Conservation (phyloP, 345 rosid species). For the Citrus mangshanensis region DNA sequence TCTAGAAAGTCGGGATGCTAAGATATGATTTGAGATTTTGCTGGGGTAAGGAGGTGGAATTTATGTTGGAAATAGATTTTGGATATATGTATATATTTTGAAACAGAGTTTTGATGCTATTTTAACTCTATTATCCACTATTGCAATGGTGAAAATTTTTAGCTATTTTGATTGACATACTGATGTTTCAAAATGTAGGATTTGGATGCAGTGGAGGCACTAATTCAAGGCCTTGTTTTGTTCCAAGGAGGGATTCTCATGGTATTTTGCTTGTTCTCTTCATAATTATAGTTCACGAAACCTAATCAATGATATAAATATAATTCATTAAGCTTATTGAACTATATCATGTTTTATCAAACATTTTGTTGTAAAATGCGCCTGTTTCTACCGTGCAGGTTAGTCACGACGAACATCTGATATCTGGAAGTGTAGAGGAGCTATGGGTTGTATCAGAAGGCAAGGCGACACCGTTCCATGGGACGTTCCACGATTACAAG, state of each 20-base stretch:
- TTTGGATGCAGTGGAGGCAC: conserved; percentile 98
- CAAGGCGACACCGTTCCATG: conserved; percentile 68
- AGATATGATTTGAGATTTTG: neutral
- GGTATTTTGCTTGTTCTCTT: conserved; percentile 41
- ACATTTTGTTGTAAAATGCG: neutral
- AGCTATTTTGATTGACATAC: neutral
- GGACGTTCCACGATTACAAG: conserved; percentile 92
- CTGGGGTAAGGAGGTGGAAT: neutral
- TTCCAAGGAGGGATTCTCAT: conserved; percentile 97
- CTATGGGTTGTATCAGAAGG: conserved; percentile 91
- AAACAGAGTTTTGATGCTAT: neutral
- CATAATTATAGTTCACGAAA: neutral
- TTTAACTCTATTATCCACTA: neutral
- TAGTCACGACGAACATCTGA: conserved; percentile 96
- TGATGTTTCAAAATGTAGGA: conserved; percentile 49
- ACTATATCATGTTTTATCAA: neutral
- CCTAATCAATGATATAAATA: neutral
- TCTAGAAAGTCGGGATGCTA: neutral
- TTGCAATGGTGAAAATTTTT: neutral
- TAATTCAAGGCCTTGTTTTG: conserved; percentile 94
- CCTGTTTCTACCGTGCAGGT: conserved; percentile 46
- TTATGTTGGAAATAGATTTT: neutral
- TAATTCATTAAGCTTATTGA: neutral
- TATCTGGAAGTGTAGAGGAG: conserved; percentile 97
- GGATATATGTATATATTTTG: no score